Conservation (phyloP, 2,329 filamentous ascomycete species). For the Cercospora janseana region DNA sequence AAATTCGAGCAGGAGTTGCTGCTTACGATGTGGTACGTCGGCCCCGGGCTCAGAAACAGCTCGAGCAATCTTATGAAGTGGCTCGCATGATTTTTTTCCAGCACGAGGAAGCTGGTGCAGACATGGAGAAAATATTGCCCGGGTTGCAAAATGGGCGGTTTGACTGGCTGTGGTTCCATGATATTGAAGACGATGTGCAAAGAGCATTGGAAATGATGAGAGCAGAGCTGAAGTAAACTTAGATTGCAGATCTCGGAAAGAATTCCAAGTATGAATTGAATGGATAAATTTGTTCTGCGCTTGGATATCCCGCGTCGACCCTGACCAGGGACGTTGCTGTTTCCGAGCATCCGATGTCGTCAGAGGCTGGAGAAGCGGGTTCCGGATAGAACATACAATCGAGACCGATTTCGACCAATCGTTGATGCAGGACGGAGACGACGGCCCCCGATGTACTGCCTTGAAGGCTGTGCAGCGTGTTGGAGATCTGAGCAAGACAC, state of each 20-base stretch:
- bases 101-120: conserved; percentile 5
- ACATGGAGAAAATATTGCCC: conserved; percentile 19
- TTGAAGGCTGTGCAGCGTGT: too few species aligned
- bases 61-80: conserved; percentile 17
- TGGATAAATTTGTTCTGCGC: too few species aligned
- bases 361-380: too few species aligned
- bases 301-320: too few species aligned
- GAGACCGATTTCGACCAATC: too few species aligned
- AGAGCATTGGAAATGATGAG: not conserved
- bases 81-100: conserved; percentile 18
- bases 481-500: too few species aligned
- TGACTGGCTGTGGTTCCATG: conserved; percentile 22
- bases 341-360: too few species aligned
- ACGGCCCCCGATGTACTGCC: too few species aligned
- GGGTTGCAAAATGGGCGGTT: conserved; percentile 16
- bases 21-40: conserved; percentile 16
- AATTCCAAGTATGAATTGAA: too few species aligned
- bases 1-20: conserved; percentile 5
- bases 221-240: not conserved
- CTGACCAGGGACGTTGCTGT: too few species aligned
- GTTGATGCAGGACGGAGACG: too few species aligned
- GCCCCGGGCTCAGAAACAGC: conserved; percentile 19
- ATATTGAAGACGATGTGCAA: conserved; percentile 12
- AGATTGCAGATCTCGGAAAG: not conserved
- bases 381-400: too few species aligned